These are phyloP conservation scores for Macroventuria anomochaeta DNA, from an alignment of 2,329 filamentous ascomycete species.

Conservation along the genomic window DNA sequence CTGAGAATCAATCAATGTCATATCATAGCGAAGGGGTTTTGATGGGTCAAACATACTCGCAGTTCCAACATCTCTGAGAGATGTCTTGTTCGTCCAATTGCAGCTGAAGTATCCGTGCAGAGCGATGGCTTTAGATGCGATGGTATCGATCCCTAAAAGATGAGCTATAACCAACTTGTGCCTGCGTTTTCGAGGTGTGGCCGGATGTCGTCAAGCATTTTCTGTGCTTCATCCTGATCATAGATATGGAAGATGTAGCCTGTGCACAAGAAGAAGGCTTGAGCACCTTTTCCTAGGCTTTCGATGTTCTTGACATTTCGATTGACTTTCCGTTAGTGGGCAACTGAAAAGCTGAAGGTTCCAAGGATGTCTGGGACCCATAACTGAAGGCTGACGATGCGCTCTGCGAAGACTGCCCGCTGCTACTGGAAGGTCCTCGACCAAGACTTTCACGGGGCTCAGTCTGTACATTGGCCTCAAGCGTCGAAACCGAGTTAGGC, in stretches of 20 bases:
- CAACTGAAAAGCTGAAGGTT: neutral
- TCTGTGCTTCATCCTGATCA: neutral
- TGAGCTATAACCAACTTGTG: neutral
- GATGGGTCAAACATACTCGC: neutral
- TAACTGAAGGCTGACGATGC: neutral
- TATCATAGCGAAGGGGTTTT: neutral
- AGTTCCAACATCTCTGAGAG: slow-evolving; percentile 1
- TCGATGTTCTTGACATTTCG: neutral
- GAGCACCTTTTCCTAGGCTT: neutral
- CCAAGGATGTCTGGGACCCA: neutral
- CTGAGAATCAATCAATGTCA: neutral
- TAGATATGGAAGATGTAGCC: neutral
- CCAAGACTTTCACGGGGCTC: neutral
- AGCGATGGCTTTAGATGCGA: neutral
- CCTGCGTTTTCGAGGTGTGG: neutral
- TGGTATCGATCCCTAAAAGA: neutral
- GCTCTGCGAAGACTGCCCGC: neutral
- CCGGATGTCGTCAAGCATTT: neutral
- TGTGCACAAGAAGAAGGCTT: neutral
- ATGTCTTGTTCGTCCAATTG: neutral
- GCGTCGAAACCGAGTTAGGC: neutral
- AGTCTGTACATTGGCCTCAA: neutral
- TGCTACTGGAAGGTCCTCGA: neutral
- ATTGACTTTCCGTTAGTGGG: neutral
- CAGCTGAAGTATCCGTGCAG: neutral